phyloP scores from a whole-genome alignment of 1,284 basidiomycete species.

The Tilletia setariae region DNA sequence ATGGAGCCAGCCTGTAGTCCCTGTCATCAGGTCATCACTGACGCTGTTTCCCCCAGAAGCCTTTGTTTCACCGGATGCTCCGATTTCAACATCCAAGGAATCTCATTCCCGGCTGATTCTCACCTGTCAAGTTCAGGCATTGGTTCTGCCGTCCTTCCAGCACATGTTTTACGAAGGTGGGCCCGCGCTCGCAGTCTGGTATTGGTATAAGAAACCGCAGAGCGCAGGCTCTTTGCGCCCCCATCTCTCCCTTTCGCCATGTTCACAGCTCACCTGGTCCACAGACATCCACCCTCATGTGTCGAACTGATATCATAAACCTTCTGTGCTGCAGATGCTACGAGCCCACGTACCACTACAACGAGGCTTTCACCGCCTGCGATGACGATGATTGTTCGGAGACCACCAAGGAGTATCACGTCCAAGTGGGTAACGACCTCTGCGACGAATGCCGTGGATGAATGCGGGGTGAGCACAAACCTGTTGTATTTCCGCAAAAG shows the following conservation, averaged over 20 bases:
- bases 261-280: background rate
- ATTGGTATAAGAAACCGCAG: too few relatives aligned
- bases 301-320: background rate
- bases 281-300: background rate
- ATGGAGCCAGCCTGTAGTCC: too few relatives aligned
- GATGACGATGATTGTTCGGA: background rate
- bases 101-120: background rate
- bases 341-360: background rate
- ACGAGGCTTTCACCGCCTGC: background rate
- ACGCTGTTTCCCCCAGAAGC: too few relatives aligned
- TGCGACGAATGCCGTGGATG: background rate
- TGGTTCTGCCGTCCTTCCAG: background rate
- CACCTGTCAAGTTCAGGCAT: background rate
- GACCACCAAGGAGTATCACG: background rate
- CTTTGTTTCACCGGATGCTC: too few relatives aligned
- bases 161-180: background rate
- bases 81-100: too few relatives aligned
- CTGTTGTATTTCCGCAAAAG: too few relatives aligned
- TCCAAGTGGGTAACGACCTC: background rate
- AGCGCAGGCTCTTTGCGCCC: too few relatives aligned
- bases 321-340: conserved; percentile 1
- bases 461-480: too few relatives aligned
- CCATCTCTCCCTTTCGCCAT: background rate
- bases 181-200: too few relatives aligned
- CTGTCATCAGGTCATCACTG: too few relatives aligned